phyloP scores from a whole-genome alignment of 108 stramenopile genomes.

The Skeletonema costatum region DNA sequence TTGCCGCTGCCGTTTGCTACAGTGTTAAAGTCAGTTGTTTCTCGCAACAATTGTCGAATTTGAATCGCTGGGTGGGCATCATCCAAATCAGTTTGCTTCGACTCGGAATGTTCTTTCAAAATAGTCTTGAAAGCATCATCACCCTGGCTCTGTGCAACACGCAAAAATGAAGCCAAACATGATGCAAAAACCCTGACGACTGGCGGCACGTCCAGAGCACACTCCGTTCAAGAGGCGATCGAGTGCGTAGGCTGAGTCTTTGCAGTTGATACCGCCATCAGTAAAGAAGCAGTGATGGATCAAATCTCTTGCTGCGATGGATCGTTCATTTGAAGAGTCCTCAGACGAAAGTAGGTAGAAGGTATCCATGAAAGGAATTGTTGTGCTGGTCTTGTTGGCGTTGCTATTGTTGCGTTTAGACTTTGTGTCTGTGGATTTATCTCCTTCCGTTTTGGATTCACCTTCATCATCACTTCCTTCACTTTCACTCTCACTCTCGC shows the following conservation, averaged over 20 bases:
- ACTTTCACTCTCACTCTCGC: slow-evolving; percentile 20
- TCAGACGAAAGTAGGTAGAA: slow-evolving; percentile 76
- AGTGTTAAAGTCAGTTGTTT: slow-evolving; percentile 40
- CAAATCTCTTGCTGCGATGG: slow-evolving; percentile 70
- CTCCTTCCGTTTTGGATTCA: slow-evolving; percentile 5
- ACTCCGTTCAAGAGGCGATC: slow-evolving; percentile 80
- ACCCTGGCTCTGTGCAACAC: slow-evolving; percentile 54
- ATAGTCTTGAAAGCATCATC: slow-evolving; percentile 38
- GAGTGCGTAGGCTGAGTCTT: slow-evolving; percentile 83
- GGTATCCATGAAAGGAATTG: slow-evolving; percentile 75
- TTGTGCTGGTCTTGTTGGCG: slow-evolving; percentile 14
- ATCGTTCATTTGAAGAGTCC: slow-evolving; percentile 57
- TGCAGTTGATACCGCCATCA: slow-evolving; percentile 45
- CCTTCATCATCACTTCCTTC: slow-evolving; percentile 22
- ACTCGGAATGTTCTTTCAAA: slow-evolving; percentile 28
- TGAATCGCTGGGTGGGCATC: slow-evolving; percentile 32
- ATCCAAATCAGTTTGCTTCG: slow-evolving; percentile 8
- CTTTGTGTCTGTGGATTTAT: slow-evolving; percentile 12
- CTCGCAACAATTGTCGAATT: slow-evolving; percentile 50
- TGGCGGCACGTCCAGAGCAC: slow-evolving; percentile 82
- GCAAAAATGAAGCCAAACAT: slow-evolving; percentile 73
- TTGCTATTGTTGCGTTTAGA: not conserved
- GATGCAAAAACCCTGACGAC: slow-evolving; percentile 88
- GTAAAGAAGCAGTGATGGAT: slow-evolving; percentile 71
- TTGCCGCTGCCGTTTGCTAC: slow-evolving; percentile 46